Base-by-base conservation (phyloP, 1,139 yeast genomes). In the Suhomyces wounanorum region DNA sequence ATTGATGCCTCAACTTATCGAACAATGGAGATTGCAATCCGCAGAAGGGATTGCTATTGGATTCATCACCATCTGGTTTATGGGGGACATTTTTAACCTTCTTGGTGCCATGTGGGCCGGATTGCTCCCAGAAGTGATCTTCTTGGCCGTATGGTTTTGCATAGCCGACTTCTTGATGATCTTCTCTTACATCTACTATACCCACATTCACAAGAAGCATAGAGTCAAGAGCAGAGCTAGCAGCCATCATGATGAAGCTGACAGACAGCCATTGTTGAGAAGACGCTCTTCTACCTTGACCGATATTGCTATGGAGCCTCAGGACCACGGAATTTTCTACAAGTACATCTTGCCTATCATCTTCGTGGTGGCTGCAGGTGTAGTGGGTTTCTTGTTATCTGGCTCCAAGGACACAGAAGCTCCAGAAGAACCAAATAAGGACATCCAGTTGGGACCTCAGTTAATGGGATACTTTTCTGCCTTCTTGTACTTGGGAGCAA, bases 1-100 rank as follows among this genome's bases (percentile, higher is more conserved):
- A 45, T 76, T 87, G 54, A 72, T 87, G 61, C 96, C 96, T 1
- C 96, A 89, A 67, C 77, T 88, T 44, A 79, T 88, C 38, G 96
- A 88, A 65, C 95, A 88, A 67, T 88, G 92, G 92, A 71, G 87
- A 52, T 70, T 84, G 48, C 85, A 87, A 63, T 81, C 89, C 23
- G 89, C 91, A 4, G 94, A 87, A 38, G 96, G 96, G 5, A 83
- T 88, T 21, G 85, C 95, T 33, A 77, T 86, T 38, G 81, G 86
- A 3, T 88, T 88, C 61, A 77, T 88, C 31, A 60, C 80, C 16
- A 80, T 85, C 49, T 88, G 96, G 96, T 78, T 86, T 48, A 59
- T 84, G 31, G 96, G 96, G 9, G 96, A 88, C 62, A 50, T 87
- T 9, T 77, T 84, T 58, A 88, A 88, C 64, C 73, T 88, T 44